A percentile compares a stretch with the other conserved stretches of the same genome.
Conservation (phyloP, 805 yeast species). For the Yarrowia hollandica region DNA sequence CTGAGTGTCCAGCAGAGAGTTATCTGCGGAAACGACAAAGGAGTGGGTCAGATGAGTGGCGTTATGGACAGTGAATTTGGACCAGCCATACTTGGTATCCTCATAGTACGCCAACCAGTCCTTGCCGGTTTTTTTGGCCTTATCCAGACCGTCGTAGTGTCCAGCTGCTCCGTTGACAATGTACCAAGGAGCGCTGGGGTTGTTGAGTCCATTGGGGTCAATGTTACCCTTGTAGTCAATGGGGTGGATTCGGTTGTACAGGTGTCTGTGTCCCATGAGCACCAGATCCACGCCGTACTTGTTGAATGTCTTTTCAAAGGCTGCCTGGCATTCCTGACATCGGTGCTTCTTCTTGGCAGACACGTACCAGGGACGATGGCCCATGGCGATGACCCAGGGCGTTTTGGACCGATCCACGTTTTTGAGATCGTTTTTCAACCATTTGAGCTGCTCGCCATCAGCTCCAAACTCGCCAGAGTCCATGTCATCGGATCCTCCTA, state of each 20-base stretch:
- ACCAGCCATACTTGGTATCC: constrained; percentile 37
- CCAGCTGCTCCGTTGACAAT: constrained; percentile 41
- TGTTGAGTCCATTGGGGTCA: constrained; percentile 38
- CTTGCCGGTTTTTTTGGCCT: constrained; percentile 28
- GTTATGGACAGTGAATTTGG: constrained; percentile 39
- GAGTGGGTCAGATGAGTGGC: constrained; percentile 40
- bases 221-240: constrained; percentile 33
- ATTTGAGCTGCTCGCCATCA: constrained; percentile 37
- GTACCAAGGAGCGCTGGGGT: constrained; percentile 40
- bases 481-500: constrained; percentile 19
- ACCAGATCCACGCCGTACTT: constrained; percentile 37
- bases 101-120: constrained; percentile 29
- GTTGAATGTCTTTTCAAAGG: constrained; percentile 35
- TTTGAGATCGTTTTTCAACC: constrained; percentile 39
- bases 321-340: constrained; percentile 34
- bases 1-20: constrained; percentile 36
- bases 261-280: constrained; percentile 36
- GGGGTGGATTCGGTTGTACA: constrained; percentile 37
- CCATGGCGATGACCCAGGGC: constrained; percentile 38
- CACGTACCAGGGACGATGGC: constrained; percentile 42
- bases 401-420: constrained; percentile 38
- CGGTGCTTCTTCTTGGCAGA: constrained; percentile 32
- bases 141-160: constrained; percentile 39
- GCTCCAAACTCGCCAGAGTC: constrained; percentile 30
- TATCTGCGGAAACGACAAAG: constrained; percentile 36